These are phyloP conservation scores for Aspergillus spinulosporus DNA, from an alignment of 2,329 filamentous ascomycete genomes.

Conservation along the genomic window DNA sequence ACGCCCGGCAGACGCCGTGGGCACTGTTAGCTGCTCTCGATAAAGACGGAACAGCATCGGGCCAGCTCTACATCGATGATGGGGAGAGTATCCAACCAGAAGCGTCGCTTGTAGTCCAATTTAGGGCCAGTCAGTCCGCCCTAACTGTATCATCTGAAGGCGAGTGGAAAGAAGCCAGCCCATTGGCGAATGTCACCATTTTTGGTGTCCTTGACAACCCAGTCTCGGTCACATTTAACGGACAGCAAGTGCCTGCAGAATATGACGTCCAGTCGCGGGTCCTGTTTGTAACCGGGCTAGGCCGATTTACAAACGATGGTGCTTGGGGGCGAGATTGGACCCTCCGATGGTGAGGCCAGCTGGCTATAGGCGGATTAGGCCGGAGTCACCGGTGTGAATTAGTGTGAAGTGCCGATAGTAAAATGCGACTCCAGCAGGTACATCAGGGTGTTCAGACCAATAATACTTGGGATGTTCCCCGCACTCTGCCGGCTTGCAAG, in stretches of 20 bases:
- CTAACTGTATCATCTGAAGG: constrained; percentile 55
- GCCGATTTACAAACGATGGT: constrained; percentile 51
- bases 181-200: constrained; percentile 63
- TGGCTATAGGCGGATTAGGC: neutral
- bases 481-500: neutral
- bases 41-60: constrained; percentile 56
- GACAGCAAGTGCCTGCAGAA: constrained; percentile 47
- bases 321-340: constrained; percentile 62
- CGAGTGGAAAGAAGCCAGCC: constrained; percentile 56
- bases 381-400: neutral
- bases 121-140: constrained; percentile 32
- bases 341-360: constrained; percentile 51
- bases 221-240: constrained; percentile 55
- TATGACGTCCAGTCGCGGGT: constrained; percentile 52
- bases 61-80: constrained; percentile 71
- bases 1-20: constrained; percentile 65
- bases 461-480: neutral
- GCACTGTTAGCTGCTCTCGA: constrained; percentile 64
- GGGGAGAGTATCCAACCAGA: constrained; percentile 65
- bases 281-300: constrained; percentile 55
- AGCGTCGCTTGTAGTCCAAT: constrained; percentile 55
- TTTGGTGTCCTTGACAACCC: constrained; percentile 53
- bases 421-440: neutral
- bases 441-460: neutral
- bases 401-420: neutral